Percentiles rank a stretch among this genome's conserved stretches.
Evolutionary conservation across 228 moss, liverwort and hornwort species (phyloP).

Genomic region (Sphagnum magellanicum): DNA sequence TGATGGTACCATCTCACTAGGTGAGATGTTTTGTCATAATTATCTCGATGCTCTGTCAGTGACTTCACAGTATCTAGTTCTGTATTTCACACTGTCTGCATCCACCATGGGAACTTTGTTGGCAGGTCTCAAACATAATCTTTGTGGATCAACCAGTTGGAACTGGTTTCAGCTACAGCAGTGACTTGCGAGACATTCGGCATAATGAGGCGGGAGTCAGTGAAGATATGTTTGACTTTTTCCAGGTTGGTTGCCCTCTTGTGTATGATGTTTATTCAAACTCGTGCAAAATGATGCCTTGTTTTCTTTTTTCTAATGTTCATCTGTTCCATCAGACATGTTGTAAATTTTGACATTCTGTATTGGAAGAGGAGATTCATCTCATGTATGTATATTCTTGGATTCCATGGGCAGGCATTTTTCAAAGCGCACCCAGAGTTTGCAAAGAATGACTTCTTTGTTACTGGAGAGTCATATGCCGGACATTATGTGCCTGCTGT

Average conservation of each 20-base stretch:
- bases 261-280: not conserved
- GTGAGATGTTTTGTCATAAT: too few species aligned
- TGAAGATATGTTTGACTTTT: slow-evolving; percentile 98
- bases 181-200: slow-evolving; percentile 69
- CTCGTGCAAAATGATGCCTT: not conserved
- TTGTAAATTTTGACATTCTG: too few species aligned
- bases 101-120: not conserved
- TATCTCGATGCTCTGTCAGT: too few species aligned
- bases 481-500: slow-evolving; percentile 96
- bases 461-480: slow-evolving; percentile 94
- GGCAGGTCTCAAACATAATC: slow-evolving; percentile 82
- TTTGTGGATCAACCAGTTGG: slow-evolving; percentile 98
- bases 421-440: slow-evolving; percentile 80
- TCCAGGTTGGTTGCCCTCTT: slow-evolving; percentile 51
- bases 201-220: slow-evolving; percentile 85
- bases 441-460: slow-evolving; percentile 65
- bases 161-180: slow-evolving; percentile 93
- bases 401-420: slow-evolving; percentile 54
- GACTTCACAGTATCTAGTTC: too few species aligned
- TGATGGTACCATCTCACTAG: too few species aligned
- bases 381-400: not conserved
- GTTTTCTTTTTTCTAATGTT: not conserved
- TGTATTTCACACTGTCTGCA: not conserved
- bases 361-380: not conserved
- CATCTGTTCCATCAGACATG: too few species aligned